Conservation (phyloP, 257 asterid species). For the Rauvolfia tetraphylla region DNA sequence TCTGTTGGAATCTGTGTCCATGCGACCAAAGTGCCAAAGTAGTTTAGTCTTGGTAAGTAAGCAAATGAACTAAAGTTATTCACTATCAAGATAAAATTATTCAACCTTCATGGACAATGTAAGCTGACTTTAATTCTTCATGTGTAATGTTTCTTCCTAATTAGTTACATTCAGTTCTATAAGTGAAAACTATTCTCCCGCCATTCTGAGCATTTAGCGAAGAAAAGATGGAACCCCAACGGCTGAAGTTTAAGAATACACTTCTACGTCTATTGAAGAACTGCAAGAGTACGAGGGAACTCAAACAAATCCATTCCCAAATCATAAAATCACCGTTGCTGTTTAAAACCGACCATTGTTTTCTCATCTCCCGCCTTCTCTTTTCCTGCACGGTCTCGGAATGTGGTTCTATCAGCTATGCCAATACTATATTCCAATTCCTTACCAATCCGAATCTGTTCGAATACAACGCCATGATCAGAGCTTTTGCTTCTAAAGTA, state of each 20-base stretch:
- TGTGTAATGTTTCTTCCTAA: no score
- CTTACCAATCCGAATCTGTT: conserved; percentile 45
- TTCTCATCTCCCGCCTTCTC: conserved; percentile 59
- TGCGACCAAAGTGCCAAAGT: background rate
- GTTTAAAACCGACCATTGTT: conserved; percentile 38
- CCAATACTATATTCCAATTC: conserved; percentile 40
- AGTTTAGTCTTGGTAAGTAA: background rate
- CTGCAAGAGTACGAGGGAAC: conserved; percentile 45
- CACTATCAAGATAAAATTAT: no score
- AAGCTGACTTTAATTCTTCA: no score
- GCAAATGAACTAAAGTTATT: no score
- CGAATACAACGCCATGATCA: conserved; percentile 61
- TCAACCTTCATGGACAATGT: no score
- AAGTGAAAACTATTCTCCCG: no score
- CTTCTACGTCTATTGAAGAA: conserved; percentile 41
- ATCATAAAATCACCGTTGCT: conserved; percentile 40
- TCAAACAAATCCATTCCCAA: conserved; percentile 59
- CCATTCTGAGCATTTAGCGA: background rate
- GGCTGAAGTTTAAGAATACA: conserved; percentile 29
- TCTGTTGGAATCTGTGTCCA: background rate
- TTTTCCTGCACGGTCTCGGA: conserved; percentile 45
- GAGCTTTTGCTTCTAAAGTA: conserved; percentile 53
- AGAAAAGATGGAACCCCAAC: conserved; percentile 35
- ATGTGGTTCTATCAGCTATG: conserved; percentile 41
- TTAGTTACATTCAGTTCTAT: no score